Conservation (phyloP, 1,284 basidiomycete species). For the Tilletia horrida region DNA sequence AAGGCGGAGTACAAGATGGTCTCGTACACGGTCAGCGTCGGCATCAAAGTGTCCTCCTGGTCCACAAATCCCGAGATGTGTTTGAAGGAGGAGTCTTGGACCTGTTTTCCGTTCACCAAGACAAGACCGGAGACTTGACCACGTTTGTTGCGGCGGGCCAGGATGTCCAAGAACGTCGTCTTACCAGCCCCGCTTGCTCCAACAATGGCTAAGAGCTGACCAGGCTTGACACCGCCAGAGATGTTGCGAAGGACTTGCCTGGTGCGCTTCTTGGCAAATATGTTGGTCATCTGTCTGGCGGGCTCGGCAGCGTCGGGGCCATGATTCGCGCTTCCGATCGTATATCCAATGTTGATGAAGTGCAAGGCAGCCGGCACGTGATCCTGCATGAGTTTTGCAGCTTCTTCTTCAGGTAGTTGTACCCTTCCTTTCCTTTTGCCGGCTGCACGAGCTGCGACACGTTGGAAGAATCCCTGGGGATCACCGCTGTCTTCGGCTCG, state of each 20-base stretch:
- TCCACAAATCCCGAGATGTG: slow-evolving; percentile 90
- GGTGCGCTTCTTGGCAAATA: neutral
- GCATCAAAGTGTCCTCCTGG: slow-evolving; percentile 95
- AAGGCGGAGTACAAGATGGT: slow-evolving; percentile 90
- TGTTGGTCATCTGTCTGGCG: neutral
- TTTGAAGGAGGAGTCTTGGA: slow-evolving; percentile 73
- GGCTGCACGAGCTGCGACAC: slow-evolving; percentile 8
- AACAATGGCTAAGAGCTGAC: slow-evolving; percentile 85
- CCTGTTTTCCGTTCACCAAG: slow-evolving; percentile 79
- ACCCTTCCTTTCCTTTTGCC: slow-evolving; percentile 26
- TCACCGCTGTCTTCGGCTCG: slow-evolving; percentile 15
- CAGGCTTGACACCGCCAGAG: slow-evolving; percentile 85
- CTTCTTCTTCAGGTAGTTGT: slow-evolving; percentile 64
- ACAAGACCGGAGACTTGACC: slow-evolving; percentile 72
- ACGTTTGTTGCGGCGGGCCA: slow-evolving; percentile 81
- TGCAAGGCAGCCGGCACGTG: slow-evolving; percentile 88
- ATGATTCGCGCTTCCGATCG: slow-evolving; percentile 54
- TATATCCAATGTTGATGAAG: slow-evolving; percentile 79
- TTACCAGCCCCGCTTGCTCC: slow-evolving; percentile 97
- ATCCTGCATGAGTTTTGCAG: slow-evolving; percentile 80
- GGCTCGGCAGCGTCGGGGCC: neutral
- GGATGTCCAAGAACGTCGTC: slow-evolving; percentile 88
- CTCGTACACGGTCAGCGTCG: slow-evolving; percentile 94
- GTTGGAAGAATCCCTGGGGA: slow-evolving; percentile 3
- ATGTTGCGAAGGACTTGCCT: slow-evolving; percentile 61